Conservation (phyloP, 2,329 filamentous ascomycete genomes). For the Paecilomyces dactylethromorphus region DNA sequence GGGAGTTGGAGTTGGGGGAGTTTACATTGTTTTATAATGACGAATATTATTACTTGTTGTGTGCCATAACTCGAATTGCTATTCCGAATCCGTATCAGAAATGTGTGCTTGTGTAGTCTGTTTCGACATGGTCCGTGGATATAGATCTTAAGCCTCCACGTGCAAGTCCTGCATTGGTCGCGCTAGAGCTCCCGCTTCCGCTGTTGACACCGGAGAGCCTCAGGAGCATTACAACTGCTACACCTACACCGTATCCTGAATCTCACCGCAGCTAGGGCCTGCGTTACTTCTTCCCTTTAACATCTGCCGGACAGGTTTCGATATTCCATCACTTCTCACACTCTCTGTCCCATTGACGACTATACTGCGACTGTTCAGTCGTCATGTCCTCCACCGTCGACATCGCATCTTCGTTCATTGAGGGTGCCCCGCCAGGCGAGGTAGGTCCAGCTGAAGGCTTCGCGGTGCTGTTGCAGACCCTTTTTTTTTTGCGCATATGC, state of each 20-base stretch:
- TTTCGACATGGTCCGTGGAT: not conserved
- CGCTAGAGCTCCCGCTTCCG: constrained; percentile 10
- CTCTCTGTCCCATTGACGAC: constrained; percentile 3
- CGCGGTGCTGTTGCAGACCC: constrained; percentile 1
- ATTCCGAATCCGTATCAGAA: not conserved
- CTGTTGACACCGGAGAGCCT: constrained; percentile 13
- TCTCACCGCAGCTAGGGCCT: not conserved
- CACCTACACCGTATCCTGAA: not conserved
- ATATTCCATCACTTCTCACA: not conserved
- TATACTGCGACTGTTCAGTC: not conserved
- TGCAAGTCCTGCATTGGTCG: constrained; percentile 13
- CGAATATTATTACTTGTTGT: not conserved
- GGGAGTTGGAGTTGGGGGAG: not conserved
- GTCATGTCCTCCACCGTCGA: constrained; percentile 45
- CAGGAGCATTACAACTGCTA: not conserved
- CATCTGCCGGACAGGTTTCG: not conserved
- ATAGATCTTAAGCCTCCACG: constrained; percentile 5
- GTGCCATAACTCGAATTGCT: not conserved
- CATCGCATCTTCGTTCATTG: constrained; percentile 77
- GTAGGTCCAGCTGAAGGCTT: constrained; percentile 43
- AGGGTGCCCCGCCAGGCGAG: constrained; percentile 93
- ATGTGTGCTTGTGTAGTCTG: not conserved
- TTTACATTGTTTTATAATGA: not conserved
- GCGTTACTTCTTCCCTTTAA: not conserved
- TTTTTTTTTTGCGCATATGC: not conserved